Evolutionary conservation across 2,329 filamentous ascomycete species (phyloP).

Genomic region (Magnaporthiopsis rhizophila): DNA sequence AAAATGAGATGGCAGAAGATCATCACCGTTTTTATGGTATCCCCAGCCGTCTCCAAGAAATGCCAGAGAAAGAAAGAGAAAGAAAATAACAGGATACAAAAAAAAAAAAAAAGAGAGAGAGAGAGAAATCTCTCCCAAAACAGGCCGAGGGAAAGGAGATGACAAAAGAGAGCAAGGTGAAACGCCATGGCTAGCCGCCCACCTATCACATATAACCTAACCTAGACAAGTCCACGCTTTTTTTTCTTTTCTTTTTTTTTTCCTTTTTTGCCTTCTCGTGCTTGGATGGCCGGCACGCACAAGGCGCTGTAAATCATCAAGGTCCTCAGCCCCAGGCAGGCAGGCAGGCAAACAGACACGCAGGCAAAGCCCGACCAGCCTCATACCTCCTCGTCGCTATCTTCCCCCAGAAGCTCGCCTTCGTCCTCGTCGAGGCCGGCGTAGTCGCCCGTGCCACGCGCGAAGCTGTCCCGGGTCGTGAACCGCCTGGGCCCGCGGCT

Average conservation of each 20-base stretch:
- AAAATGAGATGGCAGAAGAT: too few species aligned
- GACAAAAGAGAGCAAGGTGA: not conserved
- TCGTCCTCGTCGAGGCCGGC: constrained; percentile 85
- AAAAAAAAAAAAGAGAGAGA: not conserved
- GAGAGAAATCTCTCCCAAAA: not conserved
- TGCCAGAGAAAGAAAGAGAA: not conserved
- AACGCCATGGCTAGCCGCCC: not conserved
- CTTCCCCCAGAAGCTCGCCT: constrained; percentile 86
- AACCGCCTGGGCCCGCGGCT: constrained; percentile 60
- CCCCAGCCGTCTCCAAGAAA: not conserved
- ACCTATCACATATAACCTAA: not conserved
- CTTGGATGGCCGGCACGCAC: not conserved
- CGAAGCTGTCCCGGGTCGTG: constrained; percentile 83
- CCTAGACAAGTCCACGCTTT: not conserved
- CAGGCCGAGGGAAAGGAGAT: not conserved
- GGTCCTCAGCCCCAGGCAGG: not conserved
- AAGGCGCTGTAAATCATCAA: not conserved
- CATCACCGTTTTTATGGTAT: not conserved
- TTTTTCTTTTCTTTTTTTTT: too few species aligned
- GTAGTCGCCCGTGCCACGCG: constrained; percentile 80
- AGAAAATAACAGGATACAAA: not conserved
- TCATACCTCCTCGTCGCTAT: constrained; percentile 81
- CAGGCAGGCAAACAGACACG: too few species aligned
- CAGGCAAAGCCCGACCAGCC: not conserved
- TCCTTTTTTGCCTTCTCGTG: not conserved